Percentiles rank a stretch among this genome's conserved stretches.
Conservation (phyloP, 2,329 filamentous ascomycete genomes). For the Fusarium luffae region DNA sequence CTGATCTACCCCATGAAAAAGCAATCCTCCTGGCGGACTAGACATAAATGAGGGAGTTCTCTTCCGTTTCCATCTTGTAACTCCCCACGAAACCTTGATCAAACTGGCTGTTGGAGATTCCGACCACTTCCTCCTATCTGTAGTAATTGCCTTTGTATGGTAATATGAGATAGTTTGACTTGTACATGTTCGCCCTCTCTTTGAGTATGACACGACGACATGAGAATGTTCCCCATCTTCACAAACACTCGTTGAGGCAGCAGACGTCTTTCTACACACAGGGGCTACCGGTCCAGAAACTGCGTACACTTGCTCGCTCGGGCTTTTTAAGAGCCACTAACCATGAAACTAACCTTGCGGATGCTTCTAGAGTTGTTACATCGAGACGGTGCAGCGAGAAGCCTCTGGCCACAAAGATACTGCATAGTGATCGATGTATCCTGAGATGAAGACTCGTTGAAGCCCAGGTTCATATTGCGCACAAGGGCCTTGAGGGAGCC, state of each 20-base stretch:
- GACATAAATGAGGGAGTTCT: not conserved
- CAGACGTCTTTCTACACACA: not conserved
- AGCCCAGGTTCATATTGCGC: not conserved
- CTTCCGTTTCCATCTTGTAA: not conserved
- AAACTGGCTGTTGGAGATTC: not conserved
- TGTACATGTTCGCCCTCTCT: not conserved
- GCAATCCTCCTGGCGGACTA: not conserved
- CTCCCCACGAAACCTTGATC: slow-evolving; percentile 2
- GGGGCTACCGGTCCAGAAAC: not conserved
- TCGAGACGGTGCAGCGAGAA: not conserved
- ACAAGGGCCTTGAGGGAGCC: not conserved
- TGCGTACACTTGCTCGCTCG: not conserved
- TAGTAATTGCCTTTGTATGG: not conserved
- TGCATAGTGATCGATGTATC: not conserved
- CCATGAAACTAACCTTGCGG: not conserved
- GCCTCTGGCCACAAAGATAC: not conserved
- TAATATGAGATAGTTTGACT: not conserved
- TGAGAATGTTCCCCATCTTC: not conserved
- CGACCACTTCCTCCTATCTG: not conserved
- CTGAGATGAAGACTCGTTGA: not conserved
- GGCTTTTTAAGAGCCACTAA: not conserved
- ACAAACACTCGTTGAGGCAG: not conserved
- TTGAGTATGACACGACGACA: not conserved
- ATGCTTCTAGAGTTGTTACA: not conserved
- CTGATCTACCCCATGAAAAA: not conserved